phyloP scores from a whole-genome alignment of 2,329 filamentous ascomycete species.

The Xylaria sp. region DNA sequence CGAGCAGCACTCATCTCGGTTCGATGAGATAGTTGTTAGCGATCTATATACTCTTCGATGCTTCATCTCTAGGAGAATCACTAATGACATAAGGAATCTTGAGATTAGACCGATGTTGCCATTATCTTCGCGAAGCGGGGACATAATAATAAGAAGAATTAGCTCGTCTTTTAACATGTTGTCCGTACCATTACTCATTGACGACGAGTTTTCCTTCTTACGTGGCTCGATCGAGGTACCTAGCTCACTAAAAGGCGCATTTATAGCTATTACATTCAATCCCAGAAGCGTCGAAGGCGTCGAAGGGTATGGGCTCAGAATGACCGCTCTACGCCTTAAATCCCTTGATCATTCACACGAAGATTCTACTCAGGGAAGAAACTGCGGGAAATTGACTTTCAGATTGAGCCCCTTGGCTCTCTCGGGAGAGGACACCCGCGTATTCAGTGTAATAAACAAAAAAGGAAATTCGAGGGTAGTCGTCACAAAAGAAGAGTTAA shows the following conservation, averaged over 20 bases:
- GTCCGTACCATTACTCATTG: not conserved
- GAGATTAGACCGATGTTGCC: not conserved
- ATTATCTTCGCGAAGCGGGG: not conserved
- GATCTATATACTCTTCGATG: not conserved
- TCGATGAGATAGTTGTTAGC: not conserved
- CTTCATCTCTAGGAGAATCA: not conserved
- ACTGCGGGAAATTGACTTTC: constrained; percentile 2
- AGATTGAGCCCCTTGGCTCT: not conserved
- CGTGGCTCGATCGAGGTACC: not conserved
- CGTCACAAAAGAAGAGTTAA: not conserved
- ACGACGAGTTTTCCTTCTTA: not conserved
- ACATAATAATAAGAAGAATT: not conserved
- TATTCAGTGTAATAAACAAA: not conserved
- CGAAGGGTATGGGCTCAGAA: not conserved
- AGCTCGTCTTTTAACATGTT: not conserved
- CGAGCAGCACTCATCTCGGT: not conserved
- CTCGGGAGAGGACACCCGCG: too few relatives aligned
- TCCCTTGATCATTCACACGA: constrained; percentile 11
- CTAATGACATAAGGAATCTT: not conserved
- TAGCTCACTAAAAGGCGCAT: not conserved
- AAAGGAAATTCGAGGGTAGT: not conserved
- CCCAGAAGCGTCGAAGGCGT: not conserved
- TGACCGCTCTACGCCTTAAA: not conserved
- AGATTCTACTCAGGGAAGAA: not conserved
- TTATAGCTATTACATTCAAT: not conserved